A percentile compares a stretch with the other conserved stretches of the same genome.
phyloP scores from a whole-genome alignment of 1,284 basidiomycete species.

The Malassezia equina region DNA sequence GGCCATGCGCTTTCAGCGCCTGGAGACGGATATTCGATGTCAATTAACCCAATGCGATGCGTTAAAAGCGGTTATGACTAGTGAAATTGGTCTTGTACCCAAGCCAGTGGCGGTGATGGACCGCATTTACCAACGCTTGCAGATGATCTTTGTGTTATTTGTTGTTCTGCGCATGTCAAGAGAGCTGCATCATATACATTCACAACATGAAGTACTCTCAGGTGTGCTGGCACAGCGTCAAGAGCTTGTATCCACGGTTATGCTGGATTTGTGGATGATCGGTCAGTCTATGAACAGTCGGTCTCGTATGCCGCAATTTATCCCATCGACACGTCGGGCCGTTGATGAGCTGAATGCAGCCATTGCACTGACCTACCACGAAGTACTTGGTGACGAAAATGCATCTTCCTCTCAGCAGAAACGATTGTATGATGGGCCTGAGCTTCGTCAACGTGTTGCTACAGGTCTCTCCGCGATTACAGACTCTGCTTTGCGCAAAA shows the following conservation, averaged over 20 bases:
- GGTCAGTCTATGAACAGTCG: conserved; percentile 50
- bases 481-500: background rate
- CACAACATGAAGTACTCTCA: conserved; percentile 49
- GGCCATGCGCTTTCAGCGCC: conserved; percentile 20
- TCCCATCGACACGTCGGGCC: conserved; percentile 50
- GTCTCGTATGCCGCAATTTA: conserved; percentile 51
- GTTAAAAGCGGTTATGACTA: conserved; percentile 42
- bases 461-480: background rate
- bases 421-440: background rate
- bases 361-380: conserved; percentile 19
- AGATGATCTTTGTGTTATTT: conserved; percentile 49
- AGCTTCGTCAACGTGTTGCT: background rate
- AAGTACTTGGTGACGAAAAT: background rate
- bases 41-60: conserved; percentile 47
- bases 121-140: conserved; percentile 48
- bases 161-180: conserved; percentile 49
- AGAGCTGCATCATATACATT: conserved; percentile 44
- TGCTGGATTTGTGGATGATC: conserved; percentile 50
- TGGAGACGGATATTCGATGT: conserved; percentile 40
- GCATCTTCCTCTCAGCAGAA: background rate
- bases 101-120: conserved; percentile 49
- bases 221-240: conserved; percentile 51
- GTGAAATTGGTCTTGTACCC: conserved; percentile 51
- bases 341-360: conserved; percentile 30
- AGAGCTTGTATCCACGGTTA: conserved; percentile 50